These are phyloP conservation scores for Penicillium corylophilum DNA, from an alignment of 2,329 filamentous ascomycete genomes.

Conservation along the genomic window DNA sequence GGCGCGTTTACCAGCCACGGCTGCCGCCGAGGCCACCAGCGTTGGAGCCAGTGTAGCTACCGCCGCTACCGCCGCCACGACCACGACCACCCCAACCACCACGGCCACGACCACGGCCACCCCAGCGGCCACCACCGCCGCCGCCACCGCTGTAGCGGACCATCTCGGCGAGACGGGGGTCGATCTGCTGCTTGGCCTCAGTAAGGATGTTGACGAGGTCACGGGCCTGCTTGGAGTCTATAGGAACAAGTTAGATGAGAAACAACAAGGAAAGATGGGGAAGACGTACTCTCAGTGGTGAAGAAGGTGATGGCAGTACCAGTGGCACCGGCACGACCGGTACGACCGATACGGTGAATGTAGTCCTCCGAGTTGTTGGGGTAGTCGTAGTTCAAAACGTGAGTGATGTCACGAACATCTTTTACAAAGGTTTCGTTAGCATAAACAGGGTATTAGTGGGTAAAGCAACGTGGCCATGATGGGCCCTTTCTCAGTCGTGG, in stretches of 20 bases:
- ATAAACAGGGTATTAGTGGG: constrained; percentile 53
- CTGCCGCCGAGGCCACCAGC: constrained; percentile 56
- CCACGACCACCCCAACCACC: constrained; percentile 43
- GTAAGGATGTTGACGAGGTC: constrained; percentile 89
- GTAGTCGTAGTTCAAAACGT: constrained; percentile 99
- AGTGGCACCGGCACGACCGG: constrained; percentile 73
- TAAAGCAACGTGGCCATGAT: constrained; percentile 42
- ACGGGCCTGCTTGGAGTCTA: constrained; percentile 91
- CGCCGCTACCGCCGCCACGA: constrained; percentile 45
- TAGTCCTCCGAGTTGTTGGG: constrained; percentile 83
- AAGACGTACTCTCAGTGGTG: constrained; percentile 92
- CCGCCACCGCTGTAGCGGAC: constrained; percentile 84
- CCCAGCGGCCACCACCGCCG: constrained; percentile 67
- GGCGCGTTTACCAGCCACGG: constrained; percentile 55
- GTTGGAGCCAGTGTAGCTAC: constrained; percentile 59
- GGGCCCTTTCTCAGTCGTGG: constrained; percentile 59
- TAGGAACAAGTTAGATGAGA: constrained; percentile 18
- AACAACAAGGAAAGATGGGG: background rate
- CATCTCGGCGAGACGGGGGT: constrained; percentile 95
- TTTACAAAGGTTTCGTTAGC: constrained; percentile 73
- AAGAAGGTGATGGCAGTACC: constrained; percentile 98
- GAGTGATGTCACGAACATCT: constrained; percentile 99
- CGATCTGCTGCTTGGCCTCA: constrained; percentile 97
- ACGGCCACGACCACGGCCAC: constrained; percentile 53
- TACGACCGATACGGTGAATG: constrained; percentile 68